Base-by-base conservation (phyloP, 2,329 filamentous ascomycete genomes). In the Monosporascus sp. region DNA sequence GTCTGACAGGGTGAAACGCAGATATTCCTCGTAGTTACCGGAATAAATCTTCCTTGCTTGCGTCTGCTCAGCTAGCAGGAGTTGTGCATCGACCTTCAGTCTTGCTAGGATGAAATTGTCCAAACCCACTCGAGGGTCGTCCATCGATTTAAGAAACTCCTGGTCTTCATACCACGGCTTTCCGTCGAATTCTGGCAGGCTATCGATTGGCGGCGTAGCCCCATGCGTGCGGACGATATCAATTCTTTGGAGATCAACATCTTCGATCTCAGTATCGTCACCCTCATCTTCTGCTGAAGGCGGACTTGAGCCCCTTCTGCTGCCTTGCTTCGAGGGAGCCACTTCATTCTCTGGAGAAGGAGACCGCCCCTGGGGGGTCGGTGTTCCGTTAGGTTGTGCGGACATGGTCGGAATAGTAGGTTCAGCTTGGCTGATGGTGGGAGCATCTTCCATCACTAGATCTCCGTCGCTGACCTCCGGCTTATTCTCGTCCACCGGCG, bases 211-310 rank as follows among this genome's bases (percentile, higher is more conserved):
- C 2, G 81, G 81, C 2, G 81, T 85, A 22, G 69, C 66, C 68
- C 80, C 78, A 53, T 74, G 78, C 51, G 77, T 73, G 11, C 80
- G 74, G 27, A 79, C 74, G 6, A 72, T 70, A 41, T 78, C 76
- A 26, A 78, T 66, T n/a, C 74, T 74, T 55, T 76, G 70, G 38
- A 72, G 74, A n/a, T 79, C 74, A 38, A 79, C 72, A 43, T 78
- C 78, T 49, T 83, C 80, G 7, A 79, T 74, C 55, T 82, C 79
- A 2, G 79, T 81, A 48, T 78, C 77, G 49, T 81, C 78, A 49
- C 78, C 77, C 38, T 78, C 76, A 19, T 78, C 75, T 31, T 73
- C 73, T 31, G 73, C 70, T 41, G 78, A 80, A 4, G 78, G 76
- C 7, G 74, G 80, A 54, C 72, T 79, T 0, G 66, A 66, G 1